Conservation (phyloP, 495 filamentous ascomycete genomes). For the Podospora sp. region DNA sequence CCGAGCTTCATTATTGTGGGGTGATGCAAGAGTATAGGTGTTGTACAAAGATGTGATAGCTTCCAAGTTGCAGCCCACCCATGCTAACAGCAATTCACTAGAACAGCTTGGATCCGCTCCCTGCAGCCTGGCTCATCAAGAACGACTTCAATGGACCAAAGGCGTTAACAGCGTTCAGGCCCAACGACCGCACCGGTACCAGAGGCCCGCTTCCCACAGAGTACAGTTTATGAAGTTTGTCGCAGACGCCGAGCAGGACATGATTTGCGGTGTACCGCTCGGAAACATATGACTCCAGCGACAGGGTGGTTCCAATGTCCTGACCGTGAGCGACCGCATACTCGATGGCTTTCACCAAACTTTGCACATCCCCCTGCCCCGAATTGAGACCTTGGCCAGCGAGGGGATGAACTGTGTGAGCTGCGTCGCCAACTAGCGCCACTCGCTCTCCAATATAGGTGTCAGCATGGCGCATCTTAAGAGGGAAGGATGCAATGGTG, state of each 20-base stretch:
- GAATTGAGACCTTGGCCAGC: conserved; percentile 95
- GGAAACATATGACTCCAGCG: conserved; percentile 74
- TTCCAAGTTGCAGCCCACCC: neutral
- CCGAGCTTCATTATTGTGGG: no score
- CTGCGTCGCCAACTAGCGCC: conserved; percentile 89
- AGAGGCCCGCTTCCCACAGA: conserved; percentile 72
- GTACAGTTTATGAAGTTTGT: conserved; percentile 94
- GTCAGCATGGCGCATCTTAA: conserved; percentile 86
- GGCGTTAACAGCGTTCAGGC: conserved; percentile 75
- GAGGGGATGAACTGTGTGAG: conserved; percentile 91
- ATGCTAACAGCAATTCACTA: conserved; percentile 14
- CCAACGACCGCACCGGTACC: conserved; percentile 73
- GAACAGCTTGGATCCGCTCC: conserved; percentile 54
- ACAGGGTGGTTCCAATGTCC: conserved; percentile 75
- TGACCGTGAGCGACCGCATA: conserved; percentile 75
- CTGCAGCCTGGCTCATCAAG: conserved; percentile 89
- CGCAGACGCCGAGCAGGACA: conserved; percentile 82
- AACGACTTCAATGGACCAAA: conserved; percentile 77
- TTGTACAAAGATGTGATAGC: neutral
- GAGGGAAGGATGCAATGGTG: conserved; percentile 85
- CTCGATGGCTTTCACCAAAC: conserved; percentile 70
- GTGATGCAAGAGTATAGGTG: neutral
- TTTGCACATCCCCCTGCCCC: conserved; percentile 82
- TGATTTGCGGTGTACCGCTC: conserved; percentile 84
- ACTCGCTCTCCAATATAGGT: conserved; percentile 88